Conservation (phyloP, 2,329 filamentous ascomycete genomes). For the Reticulascus tulasneorum region DNA sequence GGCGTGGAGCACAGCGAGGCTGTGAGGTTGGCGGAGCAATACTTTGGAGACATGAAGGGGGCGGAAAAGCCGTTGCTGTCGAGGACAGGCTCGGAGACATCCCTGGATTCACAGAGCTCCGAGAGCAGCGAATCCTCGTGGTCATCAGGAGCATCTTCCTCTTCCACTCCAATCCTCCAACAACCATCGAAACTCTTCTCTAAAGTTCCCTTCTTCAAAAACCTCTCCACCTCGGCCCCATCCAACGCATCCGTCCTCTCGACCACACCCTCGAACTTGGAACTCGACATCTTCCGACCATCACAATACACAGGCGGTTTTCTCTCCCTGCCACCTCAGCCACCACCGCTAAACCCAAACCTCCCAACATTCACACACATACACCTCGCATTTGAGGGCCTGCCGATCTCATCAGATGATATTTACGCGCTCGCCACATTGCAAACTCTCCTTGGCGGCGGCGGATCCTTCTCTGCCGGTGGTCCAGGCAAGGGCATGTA, state of each 20-base stretch:
- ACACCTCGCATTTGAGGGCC: conserved; percentile 91
- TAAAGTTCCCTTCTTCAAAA: conserved; percentile 86
- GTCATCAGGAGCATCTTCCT: conserved; percentile 25
- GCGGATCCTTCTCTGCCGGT: conserved; percentile 93
- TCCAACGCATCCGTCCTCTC: conserved; percentile 55
- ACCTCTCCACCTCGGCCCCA: conserved; percentile 71
- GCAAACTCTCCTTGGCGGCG: conserved; percentile 91
- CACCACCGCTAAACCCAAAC: conserved; percentile 72
- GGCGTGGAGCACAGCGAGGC: conserved; percentile 81
- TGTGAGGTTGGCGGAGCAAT: conserved; percentile 72
- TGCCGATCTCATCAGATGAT: conserved; percentile 84
- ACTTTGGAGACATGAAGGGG: conserved; percentile 86
- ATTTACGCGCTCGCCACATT: conserved; percentile 95
- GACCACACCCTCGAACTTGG: conserved; percentile 35
- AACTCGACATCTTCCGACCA: conserved; percentile 58
- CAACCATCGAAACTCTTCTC: conserved; percentile 68
- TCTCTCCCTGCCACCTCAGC: conserved; percentile 76
- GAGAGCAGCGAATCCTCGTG: conserved; percentile 26
- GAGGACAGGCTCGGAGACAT: conserved; percentile 56
- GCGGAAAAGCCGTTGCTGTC: conserved; percentile 45
- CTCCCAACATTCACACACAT: conserved; percentile 84
- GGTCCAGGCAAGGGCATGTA: conserved; percentile 99
- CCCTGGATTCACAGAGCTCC: conserved; percentile 35
- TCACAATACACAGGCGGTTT: conserved; percentile 93
- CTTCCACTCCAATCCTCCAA: conserved; percentile 27